Evolutionary conservation across 495 filamentous ascomycete species (phyloP), one percentile per base, ranked within the genome.

Genomic region (Aspergillus baeticus): DNA sequence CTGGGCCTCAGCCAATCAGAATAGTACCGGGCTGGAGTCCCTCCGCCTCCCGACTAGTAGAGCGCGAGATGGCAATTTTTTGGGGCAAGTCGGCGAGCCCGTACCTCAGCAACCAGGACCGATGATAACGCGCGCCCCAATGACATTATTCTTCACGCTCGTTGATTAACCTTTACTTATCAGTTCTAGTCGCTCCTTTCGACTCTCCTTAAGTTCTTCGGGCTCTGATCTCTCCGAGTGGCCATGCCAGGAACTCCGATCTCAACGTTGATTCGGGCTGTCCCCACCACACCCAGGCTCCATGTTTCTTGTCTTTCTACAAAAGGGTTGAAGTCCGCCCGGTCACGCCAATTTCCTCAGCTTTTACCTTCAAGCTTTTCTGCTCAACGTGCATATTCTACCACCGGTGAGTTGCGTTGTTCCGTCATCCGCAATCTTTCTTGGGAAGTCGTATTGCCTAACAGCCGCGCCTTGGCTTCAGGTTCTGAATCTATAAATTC

Each of bases 271-370:
- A 41, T 49, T 42, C 53, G 53, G 57, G 49, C 50, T n/a, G 52
- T 55, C 61, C 31, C 61, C 61, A 63, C 61, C 47, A 39, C 51
- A 29, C 23, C 58, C 58, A 56, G 53, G 53, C 47, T 57, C 53
- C 49, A 37, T 48, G 39, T 56, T 51, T 53, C 47, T 45, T 22
- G 38, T 36, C 29, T 44, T 52, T n/a, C 39, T 62, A 51, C 48
- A 51, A 62, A 62, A 62, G 37, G 43, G 17, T 34, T 42, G 47
- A 38, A 46, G 10, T 22, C 51, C 22, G 60, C 55, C 33, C 33
- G 44, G n/a, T 49, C 26, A 42, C 43, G 31, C 18, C 44, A 14
- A 6, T 22, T 36, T 31, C 43, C 48, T 23, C 29, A 15, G 20
- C 29, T 50, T 45, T 34, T 39, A 17, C 43, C n/a, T 36, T 29